Base-by-base conservation (phyloP, 495 filamentous ascomycete genomes). In the Penicillium coprophilum region DNA sequence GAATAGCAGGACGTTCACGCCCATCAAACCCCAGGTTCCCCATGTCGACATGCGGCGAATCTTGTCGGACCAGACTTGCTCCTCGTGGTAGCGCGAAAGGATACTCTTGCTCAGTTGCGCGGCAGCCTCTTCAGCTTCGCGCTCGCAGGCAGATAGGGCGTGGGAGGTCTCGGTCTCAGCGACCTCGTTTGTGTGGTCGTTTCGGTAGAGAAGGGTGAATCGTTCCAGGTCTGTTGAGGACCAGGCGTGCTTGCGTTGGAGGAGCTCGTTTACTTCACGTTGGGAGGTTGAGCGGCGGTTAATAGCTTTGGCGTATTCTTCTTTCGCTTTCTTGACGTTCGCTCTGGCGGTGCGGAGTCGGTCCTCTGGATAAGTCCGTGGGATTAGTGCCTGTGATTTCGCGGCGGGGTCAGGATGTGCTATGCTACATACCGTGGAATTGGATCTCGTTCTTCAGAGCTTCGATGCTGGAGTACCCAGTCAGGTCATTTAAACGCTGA, bases 21-120 rank as follows among this genome's bases (percentile, higher is more conserved):
- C 92, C 94, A 98, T 97, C 60, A 98, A 73, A 0, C 94, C 94
- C 87, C 95, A 97, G 3, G 94, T 98, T 21, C 94, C 92, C 94
- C 94, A 98, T 6, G 94, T 97, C 62, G 86, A 90, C 83, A 96
- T 96, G 56, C 94, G 78, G 40, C 94, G 82, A 67, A 98, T 98
- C 67, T 96, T 94, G 66, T 98, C 94, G 63, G 88, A 93, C 94
- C 94, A 98, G 45, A 98, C 96, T 78, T 98, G 94, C 73, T 98
- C 94, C 72, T 98, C 94, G 73, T 98, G 94, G 74, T 98, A 98
- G 27, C 94, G 85, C 28, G 86, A 86, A 31, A 97, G 77, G 55
- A 97, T 97, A 34, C 82, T 83, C 38, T 85, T 83, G 66, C 85
- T 90, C 46, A 98, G 75, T 64, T 84, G 81, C 8, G 84, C 79